Evolutionary conservation across 1,284 basidiomycete species (phyloP), one percentile per base, ranked within the genome.

Genomic region (Rhodotorula sp.): DNA sequence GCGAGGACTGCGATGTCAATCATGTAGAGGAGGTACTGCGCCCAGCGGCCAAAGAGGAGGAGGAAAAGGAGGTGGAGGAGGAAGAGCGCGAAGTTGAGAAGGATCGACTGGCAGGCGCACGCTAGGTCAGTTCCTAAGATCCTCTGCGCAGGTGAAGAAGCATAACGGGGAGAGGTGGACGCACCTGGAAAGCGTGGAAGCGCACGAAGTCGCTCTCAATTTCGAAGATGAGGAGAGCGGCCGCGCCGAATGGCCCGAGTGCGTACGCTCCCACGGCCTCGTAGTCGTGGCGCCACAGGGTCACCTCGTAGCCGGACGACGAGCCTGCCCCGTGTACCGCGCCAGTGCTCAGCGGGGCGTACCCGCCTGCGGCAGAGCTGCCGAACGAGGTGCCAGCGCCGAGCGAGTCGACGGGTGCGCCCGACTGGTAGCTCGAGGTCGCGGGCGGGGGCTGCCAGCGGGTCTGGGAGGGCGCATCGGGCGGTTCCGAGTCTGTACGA

Each of bases 151-250:
- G 5, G 21, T 7, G 21, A 16, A 4, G 14, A 13, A 23, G 2
- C 25, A 25, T n/a, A 48, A 16, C 8, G 42, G 19, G 8, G 7
- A 54, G 16, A 19, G 0, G 55, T 25, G 27, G 14, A 42, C 74
- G 59, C 34, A 75, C 74, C 61, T 68, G 67, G 54, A 64, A 74
- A 25, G 65, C 61, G 8, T 75, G 74, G 34, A 68, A 75, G 17
- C 74, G 19, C 8, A 73, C 70, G 25, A 48, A 74, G 42, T 75
- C 74, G 25, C 69, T 71, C 68, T 75, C 72, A 9, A 71, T 57
- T 61, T 75, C 74, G 41, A 67, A 61, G 12, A 75, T 48, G 17
- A 75, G 25, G 44, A 71, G 19, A 5, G 45, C 44, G 13, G 66
- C 68, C 5, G 74, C 74, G 4, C 74, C 74, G 49, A 75, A 62